Base-by-base conservation (phyloP, 2,329 filamentous ascomycete genomes). In the Aspergillus spinulosporus region DNA sequence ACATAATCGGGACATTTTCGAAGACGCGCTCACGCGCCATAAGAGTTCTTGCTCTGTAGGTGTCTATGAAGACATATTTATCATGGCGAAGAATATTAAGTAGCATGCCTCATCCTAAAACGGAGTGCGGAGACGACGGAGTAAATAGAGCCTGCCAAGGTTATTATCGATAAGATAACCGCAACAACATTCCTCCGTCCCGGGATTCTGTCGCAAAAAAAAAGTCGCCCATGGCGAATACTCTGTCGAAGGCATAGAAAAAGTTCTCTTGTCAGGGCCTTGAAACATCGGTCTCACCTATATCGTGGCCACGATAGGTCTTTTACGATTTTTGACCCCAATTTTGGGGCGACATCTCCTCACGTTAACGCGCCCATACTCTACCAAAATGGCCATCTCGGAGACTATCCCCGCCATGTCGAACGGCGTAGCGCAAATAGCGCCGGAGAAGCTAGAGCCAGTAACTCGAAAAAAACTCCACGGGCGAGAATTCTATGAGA, bases 401-500 rank as follows among this genome's bases (percentile, higher is more conserved):
- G 62, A 67, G 55, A 59, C 56, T 34, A 54, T 49, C 50, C 56
- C 53, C 47, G 49, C 62, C 46, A 57, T 61, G 47, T 58, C 63
- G 48, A 60, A 56, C 51, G 56, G 54, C 55, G 61, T 61, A 36
- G 54, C 37, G 56, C 61, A 61, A 50, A 60, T 58, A 59, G 64
- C 68, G 54, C 60, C 58, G 26, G 46, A 44, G 39, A 56, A 40
- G 54, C 39, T 62, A 37, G 36, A 47, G 32, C 42, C 60, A n/a
- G 57, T 56, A 54, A 64, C 21, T 21, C 21, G 21, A 21, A 21
- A 67, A 59, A 96, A 93, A 72, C 78, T 96, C 21, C 85, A 89
- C 65, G 94, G 94, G 0, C 82, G 94, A 56, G 89, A 89, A 9
- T 97, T 99, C 72, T 99, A 97, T 70, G 87, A 97, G 77, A 96